Percentiles rank a stretch among this genome's conserved stretches.
Evolutionary conservation across 2,329 filamentous ascomycete genomes (phyloP).

Genomic region (Talaromyces sp.): DNA sequence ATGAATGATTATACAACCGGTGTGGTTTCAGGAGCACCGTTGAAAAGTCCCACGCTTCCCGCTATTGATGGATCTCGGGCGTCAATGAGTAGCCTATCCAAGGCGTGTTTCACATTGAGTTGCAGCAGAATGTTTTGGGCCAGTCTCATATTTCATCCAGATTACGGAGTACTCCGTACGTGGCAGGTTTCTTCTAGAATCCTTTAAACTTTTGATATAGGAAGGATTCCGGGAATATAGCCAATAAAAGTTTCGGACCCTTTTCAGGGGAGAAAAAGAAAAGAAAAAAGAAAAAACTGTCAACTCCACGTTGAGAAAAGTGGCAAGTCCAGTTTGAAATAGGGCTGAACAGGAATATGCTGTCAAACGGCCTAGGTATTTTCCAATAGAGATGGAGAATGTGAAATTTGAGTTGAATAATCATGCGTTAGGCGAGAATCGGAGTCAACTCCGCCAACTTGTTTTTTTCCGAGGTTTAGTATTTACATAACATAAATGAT

Average conservation of each 20-base stretch:
- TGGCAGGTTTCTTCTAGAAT: background rate
- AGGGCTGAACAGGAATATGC: background rate
- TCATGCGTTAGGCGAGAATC: background rate
- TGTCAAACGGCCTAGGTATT: background rate
- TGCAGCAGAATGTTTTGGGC: background rate
- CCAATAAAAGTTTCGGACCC: background rate
- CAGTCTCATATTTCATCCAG: background rate
- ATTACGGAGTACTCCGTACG: no score
- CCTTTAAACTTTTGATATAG: background rate
- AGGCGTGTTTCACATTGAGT: background rate
- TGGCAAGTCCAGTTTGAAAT: background rate
- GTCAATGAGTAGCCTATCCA: background rate
- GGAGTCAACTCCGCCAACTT: background rate
- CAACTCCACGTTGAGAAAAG: background rate
- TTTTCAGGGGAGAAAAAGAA: background rate
- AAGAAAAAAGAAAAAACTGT: background rate
- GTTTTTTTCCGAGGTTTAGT: background rate
- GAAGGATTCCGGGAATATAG: background rate
- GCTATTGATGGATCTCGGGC: background rate
- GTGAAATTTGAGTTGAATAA: background rate
- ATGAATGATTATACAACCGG: no score
- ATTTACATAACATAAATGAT: background rate
- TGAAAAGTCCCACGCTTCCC: background rate
- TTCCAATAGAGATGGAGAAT: background rate
- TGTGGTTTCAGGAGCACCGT: no score